Evolutionary conservation across 1,284 basidiomycete genomes (phyloP).

Genomic region (Cerioporus squamosus): DNA sequence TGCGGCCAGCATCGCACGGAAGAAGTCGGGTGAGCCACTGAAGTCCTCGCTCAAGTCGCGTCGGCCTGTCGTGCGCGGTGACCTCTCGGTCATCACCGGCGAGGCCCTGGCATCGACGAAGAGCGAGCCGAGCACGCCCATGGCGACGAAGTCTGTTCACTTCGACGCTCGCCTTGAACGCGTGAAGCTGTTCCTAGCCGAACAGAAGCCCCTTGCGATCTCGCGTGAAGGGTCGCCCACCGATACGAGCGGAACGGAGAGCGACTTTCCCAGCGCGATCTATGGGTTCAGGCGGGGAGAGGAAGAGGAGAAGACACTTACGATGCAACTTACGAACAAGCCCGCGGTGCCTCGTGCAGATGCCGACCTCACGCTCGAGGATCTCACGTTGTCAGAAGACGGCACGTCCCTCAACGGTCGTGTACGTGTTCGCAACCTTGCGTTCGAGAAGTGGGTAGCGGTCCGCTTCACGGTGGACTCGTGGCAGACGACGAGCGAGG

Average conservation of each 20-base stretch:
- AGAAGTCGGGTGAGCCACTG: conserved; percentile 92
- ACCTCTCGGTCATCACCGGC: conserved; percentile 54
- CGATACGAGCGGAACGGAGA: conserved; percentile 77
- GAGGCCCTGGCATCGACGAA: conserved; percentile 43
- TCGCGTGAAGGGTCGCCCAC: conserved; percentile 85
- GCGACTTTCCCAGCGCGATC: conserved; percentile 68
- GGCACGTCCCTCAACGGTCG: conserved; percentile 64
- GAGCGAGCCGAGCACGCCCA: conserved; percentile 65
- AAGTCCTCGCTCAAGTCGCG: conserved; percentile 87
- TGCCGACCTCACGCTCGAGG: conserved; percentile 57
- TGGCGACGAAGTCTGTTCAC: conserved; percentile 82
- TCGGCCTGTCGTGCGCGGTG: conserved; percentile 51
- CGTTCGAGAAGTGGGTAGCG: conserved; percentile 88
- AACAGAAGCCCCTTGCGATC: conserved; percentile 93
- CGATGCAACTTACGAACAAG: conserved; percentile 62
- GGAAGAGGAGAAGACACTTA: conserved; percentile 46
- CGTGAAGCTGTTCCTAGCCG: conserved; percentile 91
- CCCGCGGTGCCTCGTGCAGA: conserved; percentile 37
- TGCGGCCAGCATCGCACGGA: conserved; percentile 47
- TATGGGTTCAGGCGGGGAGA: conserved; percentile 42
- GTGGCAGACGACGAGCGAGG: conserved; percentile 97
- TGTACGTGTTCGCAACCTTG: conserved; percentile 83
- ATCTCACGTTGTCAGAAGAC: conserved; percentile 64
- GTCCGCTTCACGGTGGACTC: conserved; percentile 92
- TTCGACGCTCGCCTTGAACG: conserved; percentile 92